Evolutionary conservation across 2,329 filamentous ascomycete species (phyloP).

Genomic region (Botrytis byssoidea): DNA sequence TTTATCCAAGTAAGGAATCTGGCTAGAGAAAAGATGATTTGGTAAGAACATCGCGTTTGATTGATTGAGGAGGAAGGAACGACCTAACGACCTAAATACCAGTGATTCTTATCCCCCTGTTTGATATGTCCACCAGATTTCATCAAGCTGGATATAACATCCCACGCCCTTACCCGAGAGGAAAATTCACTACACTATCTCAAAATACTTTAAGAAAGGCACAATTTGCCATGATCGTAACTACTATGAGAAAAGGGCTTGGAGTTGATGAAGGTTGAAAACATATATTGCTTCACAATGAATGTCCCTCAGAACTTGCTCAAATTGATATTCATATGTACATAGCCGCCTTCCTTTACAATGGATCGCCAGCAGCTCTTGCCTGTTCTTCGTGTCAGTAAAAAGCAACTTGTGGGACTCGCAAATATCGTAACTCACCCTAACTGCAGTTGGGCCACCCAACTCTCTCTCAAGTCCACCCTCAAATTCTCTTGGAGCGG

Average conservation of each 20-base stretch:
- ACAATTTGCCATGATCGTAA: neutral
- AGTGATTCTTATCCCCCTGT: neutral
- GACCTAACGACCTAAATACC: neutral
- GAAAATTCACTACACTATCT: neutral
- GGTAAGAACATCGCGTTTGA: neutral
- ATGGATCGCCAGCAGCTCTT: conserved; percentile 53
- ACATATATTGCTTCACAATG: neutral
- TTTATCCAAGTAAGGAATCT: neutral
- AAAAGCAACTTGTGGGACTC: neutral
- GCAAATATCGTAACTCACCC: conserved; percentile 51
- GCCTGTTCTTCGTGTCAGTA: conserved; percentile 43
- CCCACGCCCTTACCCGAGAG: no score
- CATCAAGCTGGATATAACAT: neutral
- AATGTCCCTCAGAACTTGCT: conserved; percentile 13
- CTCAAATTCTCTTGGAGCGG: conserved; percentile 68
- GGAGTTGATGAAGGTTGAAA: neutral
- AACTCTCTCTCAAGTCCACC: conserved; percentile 72
- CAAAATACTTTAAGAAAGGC: neutral
- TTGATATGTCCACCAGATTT: neutral
- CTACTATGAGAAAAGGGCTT: neutral
- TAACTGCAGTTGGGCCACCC: conserved; percentile 64
- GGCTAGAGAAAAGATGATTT: neutral
- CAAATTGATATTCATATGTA: conserved; percentile 36
- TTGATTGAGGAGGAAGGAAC: conserved; percentile 5
- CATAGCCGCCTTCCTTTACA: conserved; percentile 35